phyloP scores from a whole-genome alignment of 768 basidiomycete genomes.

The Sarcodon aspratus region DNA sequence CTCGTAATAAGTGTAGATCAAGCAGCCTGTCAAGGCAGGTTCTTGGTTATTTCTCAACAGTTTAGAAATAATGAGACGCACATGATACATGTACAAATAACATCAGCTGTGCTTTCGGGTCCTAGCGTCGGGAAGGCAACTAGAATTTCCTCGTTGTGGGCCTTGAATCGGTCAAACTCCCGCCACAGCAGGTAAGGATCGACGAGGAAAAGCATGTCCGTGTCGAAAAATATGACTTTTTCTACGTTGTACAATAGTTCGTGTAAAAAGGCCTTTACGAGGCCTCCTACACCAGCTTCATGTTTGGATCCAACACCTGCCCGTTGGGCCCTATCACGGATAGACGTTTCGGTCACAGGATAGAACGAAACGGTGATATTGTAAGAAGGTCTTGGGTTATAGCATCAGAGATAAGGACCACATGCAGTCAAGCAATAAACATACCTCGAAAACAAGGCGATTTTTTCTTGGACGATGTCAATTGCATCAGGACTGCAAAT shows the following conservation, averaged over 20 bases:
- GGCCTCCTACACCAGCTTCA: conserved; percentile 3
- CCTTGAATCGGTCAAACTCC: conserved; percentile 4
- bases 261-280: conserved; percentile 9
- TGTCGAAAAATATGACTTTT: conserved; percentile 9
- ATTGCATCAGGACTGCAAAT: conserved; percentile 8
- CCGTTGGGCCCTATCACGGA: conserved; percentile 5
- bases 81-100: conserved; percentile 9
- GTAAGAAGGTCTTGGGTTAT: background rate
- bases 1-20: conserved; percentile 8
- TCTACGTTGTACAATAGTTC: conserved; percentile 7
- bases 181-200: conserved; percentile 10
- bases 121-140: conserved; percentile 10
- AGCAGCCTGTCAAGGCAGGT: conserved; percentile 1
- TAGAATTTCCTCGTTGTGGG: conserved; percentile 1
- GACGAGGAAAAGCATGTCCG: conserved; percentile 9
- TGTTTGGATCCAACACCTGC: conserved; percentile 6
- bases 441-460: conserved; percentile 4
- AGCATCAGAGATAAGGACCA: background rate
- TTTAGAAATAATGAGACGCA: background rate
- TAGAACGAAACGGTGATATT: conserved; percentile 5
- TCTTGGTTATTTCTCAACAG: background rate
- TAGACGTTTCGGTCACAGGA: conserved; percentile 2
- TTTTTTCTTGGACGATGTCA: conserved; percentile 4
- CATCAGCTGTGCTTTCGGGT: conserved; percentile 1
- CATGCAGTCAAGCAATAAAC: background rate